Evolutionary conservation across 306 rosid species (phyloP).

Genomic region (Mucuna pruriens): DNA sequence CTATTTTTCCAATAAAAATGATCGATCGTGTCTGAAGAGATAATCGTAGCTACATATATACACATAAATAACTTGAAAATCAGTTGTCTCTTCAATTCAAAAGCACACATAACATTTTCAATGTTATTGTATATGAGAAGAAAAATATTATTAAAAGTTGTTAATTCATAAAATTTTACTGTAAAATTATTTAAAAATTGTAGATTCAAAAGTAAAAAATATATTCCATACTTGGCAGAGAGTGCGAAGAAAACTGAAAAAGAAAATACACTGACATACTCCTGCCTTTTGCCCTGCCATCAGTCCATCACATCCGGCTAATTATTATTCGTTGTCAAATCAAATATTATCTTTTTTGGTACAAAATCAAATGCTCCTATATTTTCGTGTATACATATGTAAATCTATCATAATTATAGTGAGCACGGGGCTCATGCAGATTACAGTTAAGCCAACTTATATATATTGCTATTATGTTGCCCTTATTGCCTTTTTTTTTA

Average conservation of each 20-base stretch:
- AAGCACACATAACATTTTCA: no score
- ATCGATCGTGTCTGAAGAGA: no score
- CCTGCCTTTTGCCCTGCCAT: background rate
- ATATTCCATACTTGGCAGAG: background rate
- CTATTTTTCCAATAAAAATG: no score
- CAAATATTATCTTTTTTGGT: background rate
- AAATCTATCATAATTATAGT: constrained; percentile 16
- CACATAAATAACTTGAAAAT: no score
- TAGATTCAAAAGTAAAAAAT: background rate
- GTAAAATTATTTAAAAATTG: background rate
- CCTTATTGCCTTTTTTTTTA: background rate
- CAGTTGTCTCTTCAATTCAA: no score
- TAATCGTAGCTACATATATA: no score
- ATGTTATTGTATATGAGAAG: no score
- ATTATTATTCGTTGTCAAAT: constrained; percentile 13
- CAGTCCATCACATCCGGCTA: background rate
- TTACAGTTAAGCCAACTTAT: constrained; percentile 36
- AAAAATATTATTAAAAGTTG: no score
- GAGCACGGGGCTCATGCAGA: constrained; percentile 41
- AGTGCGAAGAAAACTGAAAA: background rate
- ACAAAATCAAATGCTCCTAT: background rate
- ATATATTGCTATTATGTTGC: background rate
- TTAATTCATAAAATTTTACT: background rate
- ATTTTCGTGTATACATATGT: background rate
- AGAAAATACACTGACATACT: background rate